phyloP scores from a whole-genome alignment of 148 eudicot species.

The Salicornia ramosissima region DNA sequence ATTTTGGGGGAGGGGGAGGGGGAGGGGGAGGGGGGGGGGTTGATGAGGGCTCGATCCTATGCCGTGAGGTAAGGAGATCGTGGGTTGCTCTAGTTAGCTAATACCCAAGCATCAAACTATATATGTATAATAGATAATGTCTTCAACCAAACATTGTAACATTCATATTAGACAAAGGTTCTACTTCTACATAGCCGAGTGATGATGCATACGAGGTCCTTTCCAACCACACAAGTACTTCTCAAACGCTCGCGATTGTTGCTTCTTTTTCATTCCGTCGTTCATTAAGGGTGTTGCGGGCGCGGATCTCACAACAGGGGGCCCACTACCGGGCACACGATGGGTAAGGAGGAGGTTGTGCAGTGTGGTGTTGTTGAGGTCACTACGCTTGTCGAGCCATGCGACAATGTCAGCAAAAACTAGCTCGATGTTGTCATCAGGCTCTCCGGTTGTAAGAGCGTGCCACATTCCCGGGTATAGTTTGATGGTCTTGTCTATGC shows the following conservation, averaged over 20 bases:
- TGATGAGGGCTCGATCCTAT: too few relatives aligned
- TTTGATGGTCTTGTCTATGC: constrained; percentile 83
- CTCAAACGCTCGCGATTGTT: constrained; percentile 19
- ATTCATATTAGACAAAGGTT: neutral
- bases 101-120: too few relatives aligned
- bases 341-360: constrained; percentile 15
- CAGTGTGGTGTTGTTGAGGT: constrained; percentile 2
- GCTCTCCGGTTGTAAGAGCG: constrained; percentile 82
- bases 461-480: constrained; percentile 98
- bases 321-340: neutral
- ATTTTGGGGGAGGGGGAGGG: too few relatives aligned
- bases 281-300: constrained; percentile 22
- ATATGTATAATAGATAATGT: neutral
- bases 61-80: too few relatives aligned
- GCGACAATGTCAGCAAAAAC: constrained; percentile 69
- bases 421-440: constrained; percentile 66
- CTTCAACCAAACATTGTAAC: neutral
- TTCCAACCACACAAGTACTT: constrained; percentile 75
- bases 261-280: constrained; percentile 17
- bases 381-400: constrained; percentile 74
- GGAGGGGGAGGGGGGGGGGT: too few relatives aligned
- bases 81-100: too few relatives aligned
- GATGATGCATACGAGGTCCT: constrained; percentile 64
- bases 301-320: constrained; percentile 19
- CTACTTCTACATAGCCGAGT: constrained; percentile 50